Evolutionary conservation across 768 basidiomycete species (phyloP).

Genomic region (Hemileccinum impolitum): DNA sequence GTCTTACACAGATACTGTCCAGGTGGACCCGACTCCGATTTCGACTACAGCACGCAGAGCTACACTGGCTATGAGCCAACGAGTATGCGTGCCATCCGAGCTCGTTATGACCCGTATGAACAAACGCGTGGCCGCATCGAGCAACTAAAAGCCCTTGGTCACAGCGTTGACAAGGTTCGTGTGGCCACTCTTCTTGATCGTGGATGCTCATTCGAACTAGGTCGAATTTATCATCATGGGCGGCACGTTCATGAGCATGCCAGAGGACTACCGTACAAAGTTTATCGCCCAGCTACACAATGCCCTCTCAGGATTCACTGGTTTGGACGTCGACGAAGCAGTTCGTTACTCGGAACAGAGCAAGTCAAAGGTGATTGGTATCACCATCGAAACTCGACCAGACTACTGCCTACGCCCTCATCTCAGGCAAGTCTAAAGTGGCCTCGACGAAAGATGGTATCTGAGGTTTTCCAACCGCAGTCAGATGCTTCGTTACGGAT

Average conservation of each 20-base stretch:
- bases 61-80: constrained; percentile 96
- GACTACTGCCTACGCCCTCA: constrained; percentile 98
- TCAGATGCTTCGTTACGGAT: constrained; percentile 99
- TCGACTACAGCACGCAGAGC: constrained; percentile 98
- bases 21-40: constrained; percentile 98
- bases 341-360: constrained; percentile 96
- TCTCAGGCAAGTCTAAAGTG: constrained; percentile 57
- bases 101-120: constrained; percentile 95
- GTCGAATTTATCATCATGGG: constrained; percentile 96
- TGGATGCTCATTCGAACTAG: constrained; percentile 33
- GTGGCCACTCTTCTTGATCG: constrained; percentile 1
- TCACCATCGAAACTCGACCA: constrained; percentile 97
- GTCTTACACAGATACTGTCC: constrained; percentile 76
- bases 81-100: constrained; percentile 98
- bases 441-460: background rate
- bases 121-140: constrained; percentile 95
- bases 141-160: constrained; percentile 92
- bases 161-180: constrained; percentile 90
- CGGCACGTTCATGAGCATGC: constrained; percentile 99
- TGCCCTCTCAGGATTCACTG: constrained; percentile 92
- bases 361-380: constrained; percentile 97
- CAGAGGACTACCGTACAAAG: constrained; percentile 89
- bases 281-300: constrained; percentile 97
- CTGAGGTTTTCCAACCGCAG: constrained; percentile 37
- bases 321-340: constrained; percentile 91